Percentiles rank a stretch among this genome's conserved stretches.
Evolutionary conservation across 805 yeast genomes (phyloP).

Genomic region (Babjeviella inositovora): DNA sequence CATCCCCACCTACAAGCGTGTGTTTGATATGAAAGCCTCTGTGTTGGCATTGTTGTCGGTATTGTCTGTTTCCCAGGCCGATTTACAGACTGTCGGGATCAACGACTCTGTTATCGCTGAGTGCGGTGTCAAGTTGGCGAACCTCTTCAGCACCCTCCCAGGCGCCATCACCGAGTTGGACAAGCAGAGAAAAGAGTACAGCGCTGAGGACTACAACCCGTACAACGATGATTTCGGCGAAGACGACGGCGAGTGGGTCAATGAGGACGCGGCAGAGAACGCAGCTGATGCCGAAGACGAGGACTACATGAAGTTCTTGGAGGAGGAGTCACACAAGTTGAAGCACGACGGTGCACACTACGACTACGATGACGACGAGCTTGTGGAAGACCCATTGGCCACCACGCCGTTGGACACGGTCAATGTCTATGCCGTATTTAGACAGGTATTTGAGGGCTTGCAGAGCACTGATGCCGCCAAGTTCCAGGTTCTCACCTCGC

Average conservation of each 20-base stretch:
- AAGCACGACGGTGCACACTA: conserved; percentile 14
- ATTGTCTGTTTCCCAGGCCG: conserved; percentile 8
- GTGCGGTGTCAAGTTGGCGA: conserved; percentile 32
- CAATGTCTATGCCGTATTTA: conserved; percentile 56
- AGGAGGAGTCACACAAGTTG: conserved; percentile 4
- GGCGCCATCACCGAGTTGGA: conserved; percentile 52
- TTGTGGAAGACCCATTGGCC: conserved; percentile 69
- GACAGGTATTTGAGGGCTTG: conserved; percentile 29
- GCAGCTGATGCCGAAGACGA: neutral
- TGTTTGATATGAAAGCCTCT: conserved; percentile 68
- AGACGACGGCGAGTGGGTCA: conserved; percentile 9
- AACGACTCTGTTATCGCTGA: conserved; percentile 19
- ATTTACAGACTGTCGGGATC: conserved; percentile 1
- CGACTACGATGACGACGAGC: conserved; percentile 50
- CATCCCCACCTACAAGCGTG: conserved; percentile 42
- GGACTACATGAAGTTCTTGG: conserved; percentile 1
- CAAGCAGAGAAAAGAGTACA: conserved; percentile 41
- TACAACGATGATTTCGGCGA: conserved; percentile 4
- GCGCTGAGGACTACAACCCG: conserved; percentile 7
- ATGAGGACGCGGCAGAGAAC: conserved; percentile 1
- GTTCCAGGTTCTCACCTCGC: conserved; percentile 31
- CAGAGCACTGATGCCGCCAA: conserved; percentile 28
- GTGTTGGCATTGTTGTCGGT: conserved; percentile 50
- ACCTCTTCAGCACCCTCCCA: conserved; percentile 47
- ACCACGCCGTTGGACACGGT: conserved; percentile 67